These are phyloP conservation scores for Cutaneotrichosporon cutaneum DNA, from an alignment of 1,284 basidiomycete species.

Conservation along the genomic window DNA sequence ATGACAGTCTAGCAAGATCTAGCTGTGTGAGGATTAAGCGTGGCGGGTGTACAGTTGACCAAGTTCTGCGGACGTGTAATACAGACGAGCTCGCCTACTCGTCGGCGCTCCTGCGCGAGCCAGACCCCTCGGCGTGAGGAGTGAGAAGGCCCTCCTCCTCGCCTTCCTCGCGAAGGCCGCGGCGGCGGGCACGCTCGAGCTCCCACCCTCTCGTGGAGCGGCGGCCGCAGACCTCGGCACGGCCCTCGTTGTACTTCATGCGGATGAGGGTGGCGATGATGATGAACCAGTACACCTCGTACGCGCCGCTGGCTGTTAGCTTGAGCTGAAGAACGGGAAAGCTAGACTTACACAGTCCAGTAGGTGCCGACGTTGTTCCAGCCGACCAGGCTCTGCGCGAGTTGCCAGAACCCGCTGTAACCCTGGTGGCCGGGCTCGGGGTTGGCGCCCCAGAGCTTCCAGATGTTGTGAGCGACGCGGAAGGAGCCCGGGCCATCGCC, in stretches of 20 bases:
- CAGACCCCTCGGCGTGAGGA: conserved; percentile 7
- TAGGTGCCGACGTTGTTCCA: conserved; percentile 55
- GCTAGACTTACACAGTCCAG: conserved; percentile 60
- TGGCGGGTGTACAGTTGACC: background rate
- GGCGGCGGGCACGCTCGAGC: conserved; percentile 24
- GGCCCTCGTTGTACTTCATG: conserved; percentile 62
- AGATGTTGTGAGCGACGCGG: conserved; percentile 72
- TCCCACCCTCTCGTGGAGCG: conserved; percentile 29
- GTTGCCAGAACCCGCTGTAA: conserved; percentile 44
- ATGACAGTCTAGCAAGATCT: background rate
- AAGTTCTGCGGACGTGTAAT: conserved; percentile 1
- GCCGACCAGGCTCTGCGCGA: conserved; percentile 37
- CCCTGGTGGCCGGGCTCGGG: conserved; percentile 60
- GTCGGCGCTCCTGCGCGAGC: conserved; percentile 1
- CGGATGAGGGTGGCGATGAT: conserved; percentile 62
- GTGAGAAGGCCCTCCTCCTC: conserved; percentile 28
- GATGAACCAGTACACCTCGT: conserved; percentile 72
- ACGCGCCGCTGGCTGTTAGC: conserved; percentile 50
- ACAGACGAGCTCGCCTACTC: conserved; percentile 2
- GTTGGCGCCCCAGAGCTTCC: conserved; percentile 79
- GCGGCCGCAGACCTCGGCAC: conserved; percentile 40
- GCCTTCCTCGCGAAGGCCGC: conserved; percentile 25
- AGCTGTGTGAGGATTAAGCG: background rate
- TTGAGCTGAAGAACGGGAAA: background rate
- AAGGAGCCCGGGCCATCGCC: conserved; percentile 80